A percentile compares a stretch with the other conserved stretches of the same genome.
These are phyloP conservation scores for Hypoxylon rubiginosum DNA, from an alignment of 2,329 filamentous ascomycete species.

Conservation along the genomic window DNA sequence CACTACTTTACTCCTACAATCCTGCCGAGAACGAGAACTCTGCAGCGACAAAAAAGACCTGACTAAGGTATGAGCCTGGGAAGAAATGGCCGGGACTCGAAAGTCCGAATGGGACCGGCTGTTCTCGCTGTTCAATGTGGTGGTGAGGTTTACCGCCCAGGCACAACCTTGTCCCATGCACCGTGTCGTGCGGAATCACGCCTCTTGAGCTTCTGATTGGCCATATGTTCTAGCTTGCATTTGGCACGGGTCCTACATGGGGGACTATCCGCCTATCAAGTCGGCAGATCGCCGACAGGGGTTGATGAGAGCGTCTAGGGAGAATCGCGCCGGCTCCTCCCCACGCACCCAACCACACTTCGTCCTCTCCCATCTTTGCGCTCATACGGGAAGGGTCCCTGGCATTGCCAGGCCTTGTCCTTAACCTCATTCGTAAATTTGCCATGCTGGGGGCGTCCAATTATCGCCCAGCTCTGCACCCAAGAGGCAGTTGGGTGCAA, in stretches of 20 bases:
- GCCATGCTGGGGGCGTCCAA: conserved; percentile 39
- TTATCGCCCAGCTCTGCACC: conserved; percentile 38
- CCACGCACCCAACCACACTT: conserved; percentile 47
- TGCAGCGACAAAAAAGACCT: conserved; percentile 13
- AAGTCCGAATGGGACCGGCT: conserved; percentile 33
- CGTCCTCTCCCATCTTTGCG: conserved; percentile 45
- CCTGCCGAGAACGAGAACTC: not conserved
- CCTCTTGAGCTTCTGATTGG: conserved; percentile 56
- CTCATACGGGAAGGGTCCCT: conserved; percentile 43
- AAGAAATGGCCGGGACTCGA: conserved; percentile 11
- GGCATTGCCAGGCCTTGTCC: conserved; percentile 38
- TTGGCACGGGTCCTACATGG: conserved; percentile 42
- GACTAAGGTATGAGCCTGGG: not conserved
- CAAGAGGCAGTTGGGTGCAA: conserved; percentile 45
- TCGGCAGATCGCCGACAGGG: conserved; percentile 49
- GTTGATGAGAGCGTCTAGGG: conserved; percentile 45
- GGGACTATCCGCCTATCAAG: conserved; percentile 53
- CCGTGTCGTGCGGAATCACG: conserved; percentile 58
- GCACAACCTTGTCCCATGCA: conserved; percentile 54
- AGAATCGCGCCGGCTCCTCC: conserved; percentile 49
- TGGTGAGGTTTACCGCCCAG: conserved; percentile 59
- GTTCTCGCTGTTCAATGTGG: conserved; percentile 36
- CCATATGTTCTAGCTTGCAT: conserved; percentile 41
- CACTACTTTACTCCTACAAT: not conserved
- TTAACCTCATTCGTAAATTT: conserved; percentile 47